Base-by-base conservation (phyloP, 208 protist species). In the Wallacemonas rigidus region DNA sequence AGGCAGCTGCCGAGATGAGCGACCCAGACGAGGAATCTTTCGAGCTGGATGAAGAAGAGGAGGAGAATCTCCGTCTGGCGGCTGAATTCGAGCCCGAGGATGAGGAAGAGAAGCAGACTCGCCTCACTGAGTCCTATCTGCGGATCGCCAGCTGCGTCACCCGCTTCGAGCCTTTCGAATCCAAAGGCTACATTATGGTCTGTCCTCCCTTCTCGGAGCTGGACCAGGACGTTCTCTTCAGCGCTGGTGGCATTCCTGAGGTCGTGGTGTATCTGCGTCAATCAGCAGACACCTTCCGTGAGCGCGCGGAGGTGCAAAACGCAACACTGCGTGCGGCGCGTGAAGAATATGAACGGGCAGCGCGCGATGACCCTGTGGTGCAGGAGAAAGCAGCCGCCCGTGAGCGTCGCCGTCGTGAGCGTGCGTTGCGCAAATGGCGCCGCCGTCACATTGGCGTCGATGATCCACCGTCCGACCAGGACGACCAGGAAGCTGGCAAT, bases 61-160 rank as follows among this genome's bases (percentile, higher is more conserved):
- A 95, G 79, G 88, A 83, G 39, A 78, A 71, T 17, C 76, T 95
- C 26, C 84, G 88, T 45, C 79, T 84, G 71, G 67, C 84, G 44
- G 77, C 93, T 0, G 89, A 94, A 57, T 97, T 88, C 64, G 93
- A 97, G 71, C 85, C 93, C n/a, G 90, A 97, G 72, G 88, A 91
- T 26, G 80, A 88, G 14, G 87, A 95, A 69, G 90, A 89, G 8
- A 87, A 89, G 72, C 79, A 95, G 47, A 67, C 83, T 50, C 90
- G 93, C 8, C 71, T 97, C 40, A 90, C 63, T 60, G 87, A 95
- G 81, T 76, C 93, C n/a, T 94, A 93, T 72, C 71, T 94, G 55
- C 85, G 87, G 65, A 86, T 97, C 17, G 86, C 88, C 1, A 87
- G 86, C 63, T 92, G 80, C 74, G 81, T 95, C 48, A 93, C 88